phyloP scores from a whole-genome alignment of 2,329 filamentous ascomycete species.

The Eurotiales sp. region DNA sequence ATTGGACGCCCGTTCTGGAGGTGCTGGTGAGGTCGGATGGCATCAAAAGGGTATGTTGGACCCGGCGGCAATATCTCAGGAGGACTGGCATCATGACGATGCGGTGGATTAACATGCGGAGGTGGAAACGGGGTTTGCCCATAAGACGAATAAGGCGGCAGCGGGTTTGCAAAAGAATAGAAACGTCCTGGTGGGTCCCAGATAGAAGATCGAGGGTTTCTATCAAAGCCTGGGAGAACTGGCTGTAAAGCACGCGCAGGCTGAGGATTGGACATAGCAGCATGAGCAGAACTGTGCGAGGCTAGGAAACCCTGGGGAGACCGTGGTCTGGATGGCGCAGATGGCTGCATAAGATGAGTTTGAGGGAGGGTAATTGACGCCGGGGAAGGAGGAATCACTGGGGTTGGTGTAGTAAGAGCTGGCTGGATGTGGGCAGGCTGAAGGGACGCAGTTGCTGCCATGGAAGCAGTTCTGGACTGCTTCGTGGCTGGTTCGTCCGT shows the following conservation, averaged over 20 bases:
- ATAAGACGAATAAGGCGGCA: slow-evolving; percentile 1
- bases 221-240: slow-evolving; percentile 1
- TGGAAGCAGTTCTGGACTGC: slow-evolving; percentile 5
- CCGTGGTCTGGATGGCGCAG: slow-evolving; percentile 1
- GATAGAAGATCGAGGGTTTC: neutral
- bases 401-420: neutral
- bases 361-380: neutral
- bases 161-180: neutral
- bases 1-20: slow-evolving; percentile 4
- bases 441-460: slow-evolving; percentile 6
- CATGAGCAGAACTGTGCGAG: neutral
- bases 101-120: neutral
- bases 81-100: neutral
- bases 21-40: neutral
- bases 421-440: slow-evolving; percentile 15
- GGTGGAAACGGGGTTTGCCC: slow-evolving; percentile 1
- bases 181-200: slow-evolving; percentile 2
- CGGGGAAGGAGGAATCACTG: neutral
- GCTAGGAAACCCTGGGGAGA: slow-evolving; percentile 2
- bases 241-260: slow-evolving; percentile 1
- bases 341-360: slow-evolving; percentile 1
- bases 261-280: neutral
- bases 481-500: neutral
- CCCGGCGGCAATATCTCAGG: neutral
- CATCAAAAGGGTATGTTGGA: slow-evolving; percentile 7